Evolutionary conservation across 2,329 filamentous ascomycete species (phyloP).

Genomic region (Neonectria punicea): DNA sequence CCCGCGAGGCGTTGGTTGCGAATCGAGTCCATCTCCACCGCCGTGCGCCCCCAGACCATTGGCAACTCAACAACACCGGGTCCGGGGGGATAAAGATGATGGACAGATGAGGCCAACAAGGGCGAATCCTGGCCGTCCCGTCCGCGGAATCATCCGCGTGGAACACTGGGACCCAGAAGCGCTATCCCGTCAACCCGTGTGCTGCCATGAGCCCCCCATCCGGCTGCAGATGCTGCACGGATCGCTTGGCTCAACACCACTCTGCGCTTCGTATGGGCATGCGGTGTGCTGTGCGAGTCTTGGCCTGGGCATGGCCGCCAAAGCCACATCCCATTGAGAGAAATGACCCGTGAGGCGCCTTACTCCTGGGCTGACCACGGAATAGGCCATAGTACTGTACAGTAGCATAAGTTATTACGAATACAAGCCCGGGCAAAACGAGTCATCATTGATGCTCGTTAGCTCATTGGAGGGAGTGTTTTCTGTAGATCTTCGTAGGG

Average conservation of each 20-base stretch:
- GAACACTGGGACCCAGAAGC: background rate
- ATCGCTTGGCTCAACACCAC: slow-evolving; percentile 1
- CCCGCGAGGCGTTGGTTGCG: background rate
- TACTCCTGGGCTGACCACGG: background rate
- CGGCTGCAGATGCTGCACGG: slow-evolving; percentile 16
- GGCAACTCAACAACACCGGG: background rate
- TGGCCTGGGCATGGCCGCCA: background rate
- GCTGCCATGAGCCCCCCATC: slow-evolving; percentile 12
- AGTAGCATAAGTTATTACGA: too few relatives aligned
- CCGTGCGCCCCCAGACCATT: background rate
- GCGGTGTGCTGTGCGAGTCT: background rate
- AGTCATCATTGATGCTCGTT: background rate
- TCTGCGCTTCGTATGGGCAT: slow-evolving; percentile 1
- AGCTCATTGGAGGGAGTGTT: background rate
- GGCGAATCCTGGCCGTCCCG: background rate
- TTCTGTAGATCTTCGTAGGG: background rate
- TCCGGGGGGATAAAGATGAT: background rate
- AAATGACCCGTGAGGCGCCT: background rate
- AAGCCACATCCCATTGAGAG: background rate
- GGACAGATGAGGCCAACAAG: background rate
- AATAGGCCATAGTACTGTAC: background rate
- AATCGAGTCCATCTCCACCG: background rate
- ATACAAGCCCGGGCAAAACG: background rate
- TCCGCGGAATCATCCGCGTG: background rate
- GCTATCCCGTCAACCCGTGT: background rate